These are phyloP conservation scores for Komagataella pastoris DNA, from an alignment of 805 yeast genomes.

Conservation along the genomic window DNA sequence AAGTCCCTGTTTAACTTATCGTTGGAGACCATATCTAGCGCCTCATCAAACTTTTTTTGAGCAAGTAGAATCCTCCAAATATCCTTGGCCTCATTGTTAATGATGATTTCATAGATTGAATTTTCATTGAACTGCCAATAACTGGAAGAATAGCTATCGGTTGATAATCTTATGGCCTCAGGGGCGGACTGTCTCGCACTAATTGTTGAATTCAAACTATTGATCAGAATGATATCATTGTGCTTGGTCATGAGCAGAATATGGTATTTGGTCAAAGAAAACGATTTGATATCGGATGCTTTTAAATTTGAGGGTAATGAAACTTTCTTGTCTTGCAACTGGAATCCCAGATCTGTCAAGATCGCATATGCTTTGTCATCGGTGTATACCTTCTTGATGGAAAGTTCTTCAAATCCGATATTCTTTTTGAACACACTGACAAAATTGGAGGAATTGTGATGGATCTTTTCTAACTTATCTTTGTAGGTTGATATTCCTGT, in stretches of 20 bases:
- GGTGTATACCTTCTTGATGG: neutral
- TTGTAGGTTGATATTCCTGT: neutral
- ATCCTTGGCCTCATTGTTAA: conserved; percentile 55
- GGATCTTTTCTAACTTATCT: conserved; percentile 1
- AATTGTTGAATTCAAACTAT: conserved; percentile 35
- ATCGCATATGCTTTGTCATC: neutral
- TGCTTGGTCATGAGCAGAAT: conserved; percentile 29
- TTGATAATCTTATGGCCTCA: conserved; percentile 25
- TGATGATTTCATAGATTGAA: conserved; percentile 57
- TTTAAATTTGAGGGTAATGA: neutral
- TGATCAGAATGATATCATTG: conserved; percentile 28
- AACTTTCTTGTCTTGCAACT: neutral
- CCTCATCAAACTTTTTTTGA: conserved; percentile 46
- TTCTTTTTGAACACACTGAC: conserved; percentile 1
- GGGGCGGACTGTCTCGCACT: conserved; percentile 29
- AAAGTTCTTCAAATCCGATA: neutral
- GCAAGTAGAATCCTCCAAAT: conserved; percentile 61
- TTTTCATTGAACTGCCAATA: conserved; percentile 62
- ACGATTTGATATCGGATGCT: conserved; percentile 14
- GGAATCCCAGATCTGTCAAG: neutral
- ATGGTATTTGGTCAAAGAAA: conserved; percentile 41
- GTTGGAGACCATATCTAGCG: conserved; percentile 29
- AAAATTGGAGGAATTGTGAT: conserved; percentile 5
- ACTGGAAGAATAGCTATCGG: conserved; percentile 39
- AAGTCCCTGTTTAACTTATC: conserved; percentile 28